Base-by-base conservation (phyloP, 139 green algal genomes). In the Micromonas pusilla region DNA sequence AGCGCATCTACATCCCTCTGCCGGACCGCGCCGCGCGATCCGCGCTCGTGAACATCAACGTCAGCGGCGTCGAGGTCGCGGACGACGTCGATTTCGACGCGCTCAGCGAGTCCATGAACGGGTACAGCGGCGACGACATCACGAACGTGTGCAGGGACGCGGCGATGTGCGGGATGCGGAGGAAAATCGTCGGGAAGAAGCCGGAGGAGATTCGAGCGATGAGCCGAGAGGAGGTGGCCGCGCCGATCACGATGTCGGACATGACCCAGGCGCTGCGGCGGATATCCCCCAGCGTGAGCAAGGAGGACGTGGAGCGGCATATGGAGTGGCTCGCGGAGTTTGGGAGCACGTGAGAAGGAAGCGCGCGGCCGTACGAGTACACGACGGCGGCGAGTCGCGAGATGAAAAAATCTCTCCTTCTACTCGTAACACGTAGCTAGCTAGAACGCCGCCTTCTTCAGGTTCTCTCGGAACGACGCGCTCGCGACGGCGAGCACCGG, bases 1-100 rank as follows among this genome's bases (percentile, higher is more conserved):
- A 98, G 88, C 88, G 93, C 54, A 92, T 98, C 66, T 97, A 96
- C 86, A 97, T 98, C 84, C 88, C 91, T 2, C 88, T 98, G 73
- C 93, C 93, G 3, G 84, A 68, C 9, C 9, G 53, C 3, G 80
- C 84, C 3, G 91, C 93, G 79, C 85, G 93, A 31, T 53, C 83
- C 65, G 88, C 92, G 78, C 90, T 97, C 53, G 81, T 97, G 28
- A 80, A 81, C 26, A 93, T 97, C 73, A 92, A 91, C 79, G n/a
- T 79, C 64, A 82, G 93, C 86, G 88, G 81, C 2, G 83, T 93
- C 33, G 84, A 90, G 26, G 79, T 92, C 30, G 86, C 81, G 2
- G 26, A 76, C 0, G 89, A 90, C 54, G 85, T 96, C 21, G 85
- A 97, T 70, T 86, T 93, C 37, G 85, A 88, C 0, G 57, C 86